These are phyloP conservation scores for Diaporthe velutina DNA, from an alignment of 2,329 filamentous ascomycete genomes.

Conservation along the genomic window DNA sequence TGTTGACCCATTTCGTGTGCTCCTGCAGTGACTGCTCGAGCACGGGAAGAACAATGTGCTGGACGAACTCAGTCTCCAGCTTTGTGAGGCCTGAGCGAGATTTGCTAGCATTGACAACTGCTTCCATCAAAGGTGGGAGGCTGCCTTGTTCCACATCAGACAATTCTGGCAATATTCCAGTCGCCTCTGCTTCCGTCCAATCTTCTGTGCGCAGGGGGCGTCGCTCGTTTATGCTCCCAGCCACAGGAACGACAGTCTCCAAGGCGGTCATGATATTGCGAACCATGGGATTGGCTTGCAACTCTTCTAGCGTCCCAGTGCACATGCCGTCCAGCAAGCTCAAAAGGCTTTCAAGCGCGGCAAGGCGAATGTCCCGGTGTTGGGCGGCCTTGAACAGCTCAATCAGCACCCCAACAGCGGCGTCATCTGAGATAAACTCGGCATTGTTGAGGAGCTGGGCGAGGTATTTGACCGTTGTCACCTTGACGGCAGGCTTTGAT, in stretches of 20 bases:
- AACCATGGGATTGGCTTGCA: not conserved
- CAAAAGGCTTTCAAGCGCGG: constrained; percentile 34
- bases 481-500: constrained; percentile 29
- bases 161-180: constrained; percentile 15
- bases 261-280: constrained; percentile 24
- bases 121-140: constrained; percentile 29
- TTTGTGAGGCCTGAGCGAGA: constrained; percentile 6
- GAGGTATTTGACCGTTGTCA: constrained; percentile 36
- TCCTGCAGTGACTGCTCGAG: constrained; percentile 26
- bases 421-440: constrained; percentile 24
- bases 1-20: constrained; percentile 24
- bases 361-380: constrained; percentile 33
- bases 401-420: constrained; percentile 25
- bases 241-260: constrained; percentile 21
- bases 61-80: constrained; percentile 8
- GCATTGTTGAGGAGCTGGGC: constrained; percentile 35
- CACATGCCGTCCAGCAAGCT: constrained; percentile 21
- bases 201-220: constrained; percentile 20
- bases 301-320: not conserved
- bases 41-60: constrained; percentile 16
- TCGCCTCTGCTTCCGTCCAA: constrained; percentile 23
- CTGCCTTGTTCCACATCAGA: not conserved
- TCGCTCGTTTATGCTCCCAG: constrained; percentile 34
- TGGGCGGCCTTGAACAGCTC: constrained; percentile 33
- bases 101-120: not conserved